A percentile compares a stretch with the other conserved stretches of the same genome.
These are phyloP conservation scores for Zygosaccharomyces sapae DNA, from an alignment of 1,139 yeast genomes.

Conservation along the genomic window DNA sequence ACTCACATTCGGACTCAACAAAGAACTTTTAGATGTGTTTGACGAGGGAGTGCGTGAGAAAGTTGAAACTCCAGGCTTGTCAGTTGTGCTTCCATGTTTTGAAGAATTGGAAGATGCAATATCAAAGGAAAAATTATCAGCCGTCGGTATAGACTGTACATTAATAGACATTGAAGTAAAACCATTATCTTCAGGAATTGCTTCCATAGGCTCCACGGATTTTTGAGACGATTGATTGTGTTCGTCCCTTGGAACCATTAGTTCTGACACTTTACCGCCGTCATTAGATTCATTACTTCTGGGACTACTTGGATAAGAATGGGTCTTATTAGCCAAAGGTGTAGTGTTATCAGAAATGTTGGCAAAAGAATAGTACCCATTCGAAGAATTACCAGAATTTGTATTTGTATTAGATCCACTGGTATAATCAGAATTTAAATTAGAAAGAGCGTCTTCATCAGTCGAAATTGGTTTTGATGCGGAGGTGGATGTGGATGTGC, in stretches of 20 bases:
- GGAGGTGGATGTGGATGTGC: conserved; percentile 1
- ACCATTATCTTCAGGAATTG: conserved; percentile 14
- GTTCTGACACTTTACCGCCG: conserved; percentile 3
- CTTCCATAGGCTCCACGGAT: conserved; percentile 14
- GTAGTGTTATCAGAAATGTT: conserved; percentile 38
- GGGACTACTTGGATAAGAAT: conserved; percentile 7
- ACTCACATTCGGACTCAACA: background rate
- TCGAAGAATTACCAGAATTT: conserved; percentile 30
- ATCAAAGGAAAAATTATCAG: conserved; percentile 30
- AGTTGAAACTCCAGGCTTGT: background rate
- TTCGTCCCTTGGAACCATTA: conserved; percentile 4
- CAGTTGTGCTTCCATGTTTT: conserved; percentile 2
- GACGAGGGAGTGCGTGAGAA: background rate
- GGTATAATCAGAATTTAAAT: conserved; percentile 30
- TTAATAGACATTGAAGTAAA: conserved; percentile 16
- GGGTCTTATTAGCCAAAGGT: conserved; percentile 11
- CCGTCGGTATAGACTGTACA: conserved; percentile 26
- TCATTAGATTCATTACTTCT: conserved; percentile 5
- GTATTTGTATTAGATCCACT: conserved; percentile 21
- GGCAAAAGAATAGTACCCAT: conserved; percentile 36
- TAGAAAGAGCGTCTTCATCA: conserved; percentile 25
- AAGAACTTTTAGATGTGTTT: conserved; percentile 7
- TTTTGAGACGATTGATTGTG: conserved; percentile 9
- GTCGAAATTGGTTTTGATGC: conserved; percentile 3
- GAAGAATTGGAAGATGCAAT: conserved; percentile 22